Evolutionary conservation across 2,329 filamentous ascomycete genomes (phyloP).

Genomic region (Phaeosphaeriaceae sp.): DNA sequence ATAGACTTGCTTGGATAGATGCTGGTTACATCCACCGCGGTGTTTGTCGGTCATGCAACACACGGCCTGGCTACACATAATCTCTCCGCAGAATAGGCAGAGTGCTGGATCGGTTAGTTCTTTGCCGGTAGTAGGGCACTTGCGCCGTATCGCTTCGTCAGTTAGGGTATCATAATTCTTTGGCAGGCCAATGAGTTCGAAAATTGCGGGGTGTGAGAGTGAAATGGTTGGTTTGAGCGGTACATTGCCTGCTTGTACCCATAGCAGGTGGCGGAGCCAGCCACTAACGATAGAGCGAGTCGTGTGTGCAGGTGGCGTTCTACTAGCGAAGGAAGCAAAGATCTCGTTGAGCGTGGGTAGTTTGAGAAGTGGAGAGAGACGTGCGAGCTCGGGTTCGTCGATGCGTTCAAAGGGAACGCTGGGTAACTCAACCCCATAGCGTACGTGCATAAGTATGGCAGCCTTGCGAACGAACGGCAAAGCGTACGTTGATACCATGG

Average conservation of each 20-base stretch:
- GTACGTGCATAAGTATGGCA: slow-evolving; percentile 82
- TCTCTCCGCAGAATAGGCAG: slow-evolving; percentile 94
- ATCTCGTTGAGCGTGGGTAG: slow-evolving; percentile 82
- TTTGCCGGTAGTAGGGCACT: slow-evolving; percentile 88
- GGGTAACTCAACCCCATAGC: slow-evolving; percentile 87
- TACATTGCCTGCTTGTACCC: slow-evolving; percentile 45
- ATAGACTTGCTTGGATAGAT: slow-evolving; percentile 76
- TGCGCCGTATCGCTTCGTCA: slow-evolving; percentile 83
- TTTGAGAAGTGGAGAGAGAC: slow-evolving; percentile 76
- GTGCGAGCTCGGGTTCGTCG: slow-evolving; percentile 78
- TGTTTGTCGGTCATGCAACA: slow-evolving; percentile 78
- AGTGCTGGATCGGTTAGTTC: slow-evolving; percentile 89
- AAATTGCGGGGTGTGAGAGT: slow-evolving; percentile 85
- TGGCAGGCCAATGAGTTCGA: slow-evolving; percentile 90
- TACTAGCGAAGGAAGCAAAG: slow-evolving; percentile 63
- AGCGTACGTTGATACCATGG: slow-evolving; percentile 76
- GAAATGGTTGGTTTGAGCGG: slow-evolving; percentile 54
- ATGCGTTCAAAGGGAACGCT: slow-evolving; percentile 62
- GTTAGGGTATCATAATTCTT: slow-evolving; percentile 92
- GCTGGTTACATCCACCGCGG: slow-evolving; percentile 75
- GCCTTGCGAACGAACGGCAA: slow-evolving; percentile 89
- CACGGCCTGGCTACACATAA: slow-evolving; percentile 92
- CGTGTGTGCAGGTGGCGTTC: slow-evolving; percentile 34
- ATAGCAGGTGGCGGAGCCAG: slow-evolving; percentile 74
- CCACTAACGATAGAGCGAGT: slow-evolving; percentile 63